Percentiles rank a stretch among this genome's conserved stretches.
phyloP scores from a whole-genome alignment of 176 grass and related monocot species.

The Triticum timopheevii region DNA sequence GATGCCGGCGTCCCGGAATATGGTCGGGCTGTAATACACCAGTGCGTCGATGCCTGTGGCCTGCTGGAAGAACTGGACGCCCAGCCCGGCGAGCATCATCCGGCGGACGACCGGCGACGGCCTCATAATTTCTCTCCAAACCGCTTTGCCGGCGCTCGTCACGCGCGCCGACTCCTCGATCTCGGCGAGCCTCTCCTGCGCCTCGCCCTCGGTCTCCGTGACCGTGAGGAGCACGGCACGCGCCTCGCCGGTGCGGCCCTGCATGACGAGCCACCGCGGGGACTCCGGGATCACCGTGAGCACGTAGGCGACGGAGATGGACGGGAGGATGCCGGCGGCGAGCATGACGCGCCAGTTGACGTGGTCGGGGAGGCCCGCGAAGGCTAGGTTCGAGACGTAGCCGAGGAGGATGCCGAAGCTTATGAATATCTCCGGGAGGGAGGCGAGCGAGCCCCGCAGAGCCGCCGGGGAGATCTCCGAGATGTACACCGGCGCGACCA shows the following conservation, averaged over 20 bases:
- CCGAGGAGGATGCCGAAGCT: conserved; percentile 83
- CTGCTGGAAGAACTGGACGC: conserved; percentile 79
- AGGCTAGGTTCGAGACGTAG: conserved; percentile 81
- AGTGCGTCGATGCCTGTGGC: conserved; percentile 67
- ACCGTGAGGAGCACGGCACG: conserved; percentile 40
- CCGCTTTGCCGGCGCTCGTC: background rate
- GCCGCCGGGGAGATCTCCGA: conserved; percentile 73
- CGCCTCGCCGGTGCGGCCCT: conserved; percentile 52
- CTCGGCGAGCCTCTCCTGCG: conserved; percentile 46
- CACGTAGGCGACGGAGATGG: conserved; percentile 66
- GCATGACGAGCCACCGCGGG: conserved; percentile 77
- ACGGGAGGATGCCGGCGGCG: conserved; percentile 77
- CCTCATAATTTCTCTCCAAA: conserved; percentile 49
- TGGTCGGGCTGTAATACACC: conserved; percentile 74
- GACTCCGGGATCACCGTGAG: conserved; percentile 78
- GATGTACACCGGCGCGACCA: conserved; percentile 90
- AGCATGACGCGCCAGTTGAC: conserved; percentile 88
- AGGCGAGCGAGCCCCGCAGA: conserved; percentile 57
- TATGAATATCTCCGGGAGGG: conserved; percentile 93
- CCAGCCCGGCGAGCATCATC: conserved; percentile 57
- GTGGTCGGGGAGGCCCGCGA: conserved; percentile 70
- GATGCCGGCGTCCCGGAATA: conserved; percentile 68
- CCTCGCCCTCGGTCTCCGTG: conserved; percentile 20
- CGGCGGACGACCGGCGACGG: conserved; percentile 55
- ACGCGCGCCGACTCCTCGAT: conserved; percentile 49